Conservation (phyloP, 345 rosid genomes). For the Dimocarpus longan region DNA sequence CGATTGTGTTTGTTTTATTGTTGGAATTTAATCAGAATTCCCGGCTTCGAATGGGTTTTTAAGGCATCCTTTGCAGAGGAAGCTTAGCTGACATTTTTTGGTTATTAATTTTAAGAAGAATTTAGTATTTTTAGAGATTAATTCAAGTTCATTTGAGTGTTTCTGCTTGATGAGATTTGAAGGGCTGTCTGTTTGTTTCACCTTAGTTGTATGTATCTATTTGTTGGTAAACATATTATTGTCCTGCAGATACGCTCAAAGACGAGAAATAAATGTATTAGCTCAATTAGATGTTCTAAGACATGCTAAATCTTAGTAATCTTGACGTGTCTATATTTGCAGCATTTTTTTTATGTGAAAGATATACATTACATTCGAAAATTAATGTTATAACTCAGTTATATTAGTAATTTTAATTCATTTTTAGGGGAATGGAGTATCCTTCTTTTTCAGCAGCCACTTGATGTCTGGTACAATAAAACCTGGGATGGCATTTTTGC, state of each 20-base stretch:
- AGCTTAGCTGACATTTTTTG: not conserved
- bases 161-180: not conserved
- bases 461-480: conserved; percentile 42
- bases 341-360: not conserved
- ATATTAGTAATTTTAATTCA: not conserved
- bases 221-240: not conserved
- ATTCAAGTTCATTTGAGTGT: not conserved
- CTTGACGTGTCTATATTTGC: conserved; percentile 10
- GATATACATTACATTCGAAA: not conserved
- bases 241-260: conserved; percentile 52
- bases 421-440: conserved; percentile 65
- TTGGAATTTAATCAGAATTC: not conserved
- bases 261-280: conserved; percentile 61
- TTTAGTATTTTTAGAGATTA: too few relatives aligned
- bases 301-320: conserved; percentile 72
- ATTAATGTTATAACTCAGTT: not conserved
- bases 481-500: too few relatives aligned
- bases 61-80: not conserved
- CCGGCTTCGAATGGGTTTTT: not conserved
- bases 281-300: conserved; percentile 83
- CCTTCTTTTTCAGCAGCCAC: conserved; percentile 72
- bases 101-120: not conserved
- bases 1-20: not conserved
- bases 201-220: not conserved
- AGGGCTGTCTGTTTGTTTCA: not conserved